phyloP scores from a whole-genome alignment of 2,329 filamentous ascomycete species.

The Apiospora marii region DNA sequence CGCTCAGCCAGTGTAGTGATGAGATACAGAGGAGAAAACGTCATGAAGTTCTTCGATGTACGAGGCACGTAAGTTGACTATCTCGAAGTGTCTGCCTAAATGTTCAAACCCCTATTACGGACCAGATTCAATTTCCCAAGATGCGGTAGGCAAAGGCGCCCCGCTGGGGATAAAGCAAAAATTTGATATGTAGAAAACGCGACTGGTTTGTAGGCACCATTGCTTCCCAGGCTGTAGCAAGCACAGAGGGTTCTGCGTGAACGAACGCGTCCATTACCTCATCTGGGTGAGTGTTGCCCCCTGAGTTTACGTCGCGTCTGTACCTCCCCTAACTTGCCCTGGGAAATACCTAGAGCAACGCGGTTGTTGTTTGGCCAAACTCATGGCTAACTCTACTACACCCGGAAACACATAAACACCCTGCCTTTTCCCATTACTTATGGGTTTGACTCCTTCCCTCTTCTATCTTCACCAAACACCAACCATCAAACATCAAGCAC shows the following conservation, averaged over 20 bases:
- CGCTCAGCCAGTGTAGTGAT: background rate
- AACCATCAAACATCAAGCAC: background rate
- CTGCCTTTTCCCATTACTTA: background rate
- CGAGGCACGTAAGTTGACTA: background rate
- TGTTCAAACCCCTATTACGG: background rate
- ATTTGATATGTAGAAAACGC: background rate
- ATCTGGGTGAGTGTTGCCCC: background rate
- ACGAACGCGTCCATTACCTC: background rate
- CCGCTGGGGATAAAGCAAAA: too few species aligned
- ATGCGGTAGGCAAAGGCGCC: background rate
- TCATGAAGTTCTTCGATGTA: background rate
- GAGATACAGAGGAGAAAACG: background rate
- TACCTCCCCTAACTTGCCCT: background rate
- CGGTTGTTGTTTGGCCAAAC: background rate
- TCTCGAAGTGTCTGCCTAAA: background rate
- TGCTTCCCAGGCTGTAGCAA: background rate
- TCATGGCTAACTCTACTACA: background rate
- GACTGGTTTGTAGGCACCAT: background rate
- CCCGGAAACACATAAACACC: background rate
- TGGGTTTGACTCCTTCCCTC: background rate
- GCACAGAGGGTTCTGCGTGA: background rate
- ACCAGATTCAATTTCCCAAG: background rate
- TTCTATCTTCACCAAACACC: background rate
- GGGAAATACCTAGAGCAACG: background rate
- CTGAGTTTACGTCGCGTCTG: background rate